Percentiles rank a stretch among this genome's conserved stretches.
phyloP scores from a whole-genome alignment of 495 filamentous ascomycete species.

The Neurospora africana region DNA sequence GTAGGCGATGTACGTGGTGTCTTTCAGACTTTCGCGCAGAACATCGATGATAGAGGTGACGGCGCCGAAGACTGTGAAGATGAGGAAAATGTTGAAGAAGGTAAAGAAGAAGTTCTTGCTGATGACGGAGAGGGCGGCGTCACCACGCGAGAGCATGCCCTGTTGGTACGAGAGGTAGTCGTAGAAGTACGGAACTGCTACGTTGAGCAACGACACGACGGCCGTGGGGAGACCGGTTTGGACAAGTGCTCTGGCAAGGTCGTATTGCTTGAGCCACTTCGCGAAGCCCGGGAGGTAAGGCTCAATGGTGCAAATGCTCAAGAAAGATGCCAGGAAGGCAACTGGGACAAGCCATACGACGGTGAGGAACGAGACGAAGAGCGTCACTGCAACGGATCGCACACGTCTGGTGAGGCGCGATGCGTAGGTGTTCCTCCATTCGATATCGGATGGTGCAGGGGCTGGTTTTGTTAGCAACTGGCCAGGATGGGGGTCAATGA shows the following conservation, averaged over 20 bases:
- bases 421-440: slow-evolving; percentile 91
- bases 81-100: slow-evolving; percentile 96
- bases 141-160: slow-evolving; percentile 88
- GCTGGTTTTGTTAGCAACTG: slow-evolving; percentile 76
- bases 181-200: slow-evolving; percentile 88
- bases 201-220: slow-evolving; percentile 72
- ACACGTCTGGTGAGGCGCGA: slow-evolving; percentile 61
- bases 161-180: slow-evolving; percentile 83
- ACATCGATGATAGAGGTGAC: slow-evolving; percentile 60
- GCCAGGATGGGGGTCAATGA: slow-evolving; percentile 79
- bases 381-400: slow-evolving; percentile 70
- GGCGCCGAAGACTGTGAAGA: slow-evolving; percentile 86
- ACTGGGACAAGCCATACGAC: slow-evolving; percentile 86
- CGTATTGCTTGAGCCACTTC: slow-evolving; percentile 52
- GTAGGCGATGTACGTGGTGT: slow-evolving; percentile 68
- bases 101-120: slow-evolving; percentile 99
- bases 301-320: slow-evolving; percentile 68
- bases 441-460: slow-evolving; percentile 76
- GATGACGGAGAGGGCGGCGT: slow-evolving; percentile 89
- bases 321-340: slow-evolving; percentile 62
- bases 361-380: slow-evolving; percentile 68
- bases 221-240: slow-evolving; percentile 81
- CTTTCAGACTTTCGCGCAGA: slow-evolving; percentile 61
- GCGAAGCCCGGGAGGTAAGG: slow-evolving; percentile 63
- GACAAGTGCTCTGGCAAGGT: slow-evolving; percentile 62